These are phyloP conservation scores for Pythium rishiriense DNA, from an alignment of 352 stramenopile species.

Conservation along the genomic window DNA sequence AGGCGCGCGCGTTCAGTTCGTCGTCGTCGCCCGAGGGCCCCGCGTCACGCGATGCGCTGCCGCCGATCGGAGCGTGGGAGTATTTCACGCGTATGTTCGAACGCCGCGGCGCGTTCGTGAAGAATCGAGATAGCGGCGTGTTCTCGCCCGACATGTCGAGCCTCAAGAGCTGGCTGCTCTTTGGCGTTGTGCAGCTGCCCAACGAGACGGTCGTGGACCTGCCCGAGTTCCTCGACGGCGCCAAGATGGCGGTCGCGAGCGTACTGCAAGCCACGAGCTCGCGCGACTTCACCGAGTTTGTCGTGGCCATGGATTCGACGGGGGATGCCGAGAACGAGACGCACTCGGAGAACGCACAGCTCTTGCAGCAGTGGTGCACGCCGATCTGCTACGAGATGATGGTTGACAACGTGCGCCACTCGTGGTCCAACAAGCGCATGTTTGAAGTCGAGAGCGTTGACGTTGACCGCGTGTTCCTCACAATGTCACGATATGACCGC, in stretches of 20 bases:
- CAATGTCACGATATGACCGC: conserved; percentile 14
- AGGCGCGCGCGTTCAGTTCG: background rate
- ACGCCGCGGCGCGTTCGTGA: background rate
- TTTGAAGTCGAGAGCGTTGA: conserved; percentile 19
- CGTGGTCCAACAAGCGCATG: conserved; percentile 17
- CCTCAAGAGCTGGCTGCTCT: conserved; percentile 18
- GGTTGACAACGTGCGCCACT: conserved; percentile 20
- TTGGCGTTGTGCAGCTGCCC: conserved; percentile 15
- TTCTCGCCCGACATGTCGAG: conserved; percentile 9
- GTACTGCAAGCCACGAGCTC: conserved; percentile 22
- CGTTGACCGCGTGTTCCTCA: conserved; percentile 11
- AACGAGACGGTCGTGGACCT: conserved; percentile 8
- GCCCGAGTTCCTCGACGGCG: conserved; percentile 20
- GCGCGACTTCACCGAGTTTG: conserved; percentile 14
- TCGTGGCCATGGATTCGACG: background rate
- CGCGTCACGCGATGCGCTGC: conserved; percentile 1
- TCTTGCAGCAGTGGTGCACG: conserved; percentile 19
- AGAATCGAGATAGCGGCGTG: conserved; percentile 6
- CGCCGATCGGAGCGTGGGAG: conserved; percentile 12
- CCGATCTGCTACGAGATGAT: conserved; percentile 18
- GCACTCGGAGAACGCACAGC: conserved; percentile 12
- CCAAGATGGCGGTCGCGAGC: conserved; percentile 15
- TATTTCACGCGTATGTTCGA: conserved; percentile 19
- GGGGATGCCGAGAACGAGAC: background rate
- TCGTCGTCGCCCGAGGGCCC: background rate